Evolutionary conservation across 2,329 filamentous ascomycete genomes (phyloP), one percentile per base, ranked within the genome.

Genomic region (Paecilomyces sp.): DNA sequence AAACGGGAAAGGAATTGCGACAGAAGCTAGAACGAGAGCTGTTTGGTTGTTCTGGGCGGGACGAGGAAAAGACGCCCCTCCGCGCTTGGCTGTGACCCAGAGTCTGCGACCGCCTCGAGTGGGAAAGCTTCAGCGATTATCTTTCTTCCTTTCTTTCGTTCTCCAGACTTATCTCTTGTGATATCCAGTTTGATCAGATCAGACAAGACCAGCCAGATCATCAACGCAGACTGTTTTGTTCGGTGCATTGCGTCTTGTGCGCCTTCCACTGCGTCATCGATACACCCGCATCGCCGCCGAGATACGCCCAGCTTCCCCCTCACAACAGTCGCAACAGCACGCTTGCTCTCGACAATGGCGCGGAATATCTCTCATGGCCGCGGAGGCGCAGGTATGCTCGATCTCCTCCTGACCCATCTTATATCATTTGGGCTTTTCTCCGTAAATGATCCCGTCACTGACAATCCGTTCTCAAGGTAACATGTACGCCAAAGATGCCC

Each of bases 331-430:
- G 13, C n/a, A 22, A 41, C 15, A n/a, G 22, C n/a, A 8, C 24
- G 15, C 15, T 54, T 31, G 7, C 6, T 8, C 9, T 54, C 52
- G 25, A 25, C 52, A 33, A 54, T 54, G 30, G 25, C 30, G 52
- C 66, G 69, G 57, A 67, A 69, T 61, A 76, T 83, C 52, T 90
- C 88, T 50, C 86, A 90, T 69, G 90, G 90, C 67, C 88, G 90
- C 63, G 90, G 90, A 70, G 90, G 90, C 70, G 90, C 89, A 63
- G 89, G 81, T 83, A 73, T 67, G 76, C 47, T 47, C 41, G 1
- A 30, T 22, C 33, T 55, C 12, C 13, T 55, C 28, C 13, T 22
- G 12, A 25, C 1, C 30, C 13, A 31, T n/a, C 34, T 24, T 34
- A 12, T 12, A 55, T 4, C 13, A 47, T 47, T 47, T 8, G 15